phyloP scores from a whole-genome alignment of 768 basidiomycete genomes.

The Postia placenta region DNA sequence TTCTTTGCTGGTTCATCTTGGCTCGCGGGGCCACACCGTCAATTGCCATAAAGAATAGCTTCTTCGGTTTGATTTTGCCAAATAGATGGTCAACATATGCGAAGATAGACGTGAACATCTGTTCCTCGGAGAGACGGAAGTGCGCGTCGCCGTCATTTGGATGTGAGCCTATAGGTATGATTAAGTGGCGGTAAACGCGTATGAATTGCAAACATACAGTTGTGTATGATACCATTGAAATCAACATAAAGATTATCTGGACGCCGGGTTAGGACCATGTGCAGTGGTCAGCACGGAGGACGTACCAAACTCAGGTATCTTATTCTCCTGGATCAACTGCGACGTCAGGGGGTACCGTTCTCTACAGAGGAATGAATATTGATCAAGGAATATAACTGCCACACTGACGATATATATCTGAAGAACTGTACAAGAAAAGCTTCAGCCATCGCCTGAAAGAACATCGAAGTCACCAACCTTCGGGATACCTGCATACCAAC shows the following conservation, averaged over 20 bases:
- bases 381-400: background rate
- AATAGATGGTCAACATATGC: constrained; percentile 96
- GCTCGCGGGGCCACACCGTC: constrained; percentile 96
- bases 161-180: constrained; percentile 62
- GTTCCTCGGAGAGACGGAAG: constrained; percentile 92
- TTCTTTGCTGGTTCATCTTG: constrained; percentile 99
- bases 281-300: background rate
- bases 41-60: constrained; percentile 97
- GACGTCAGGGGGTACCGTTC: constrained; percentile 98
- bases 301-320: constrained; percentile 96
- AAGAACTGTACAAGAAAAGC: constrained; percentile 61
- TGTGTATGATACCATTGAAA: constrained; percentile 91
- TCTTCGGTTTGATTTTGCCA: constrained; percentile 95
- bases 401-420: constrained; percentile 84
- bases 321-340: constrained; percentile 96
- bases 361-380: constrained; percentile 32
- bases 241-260: constrained; percentile 88
- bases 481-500: constrained; percentile 36
- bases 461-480: constrained; percentile 29
- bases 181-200: background rate
- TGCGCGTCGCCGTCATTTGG: constrained; percentile 96
- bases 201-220: constrained; percentile 39
- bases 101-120: constrained; percentile 96
- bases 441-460: constrained; percentile 1
- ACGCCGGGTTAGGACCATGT: constrained; percentile 9